Evolutionary conservation across 1,139 yeast species (phyloP), one percentile per base, ranked within the genome.

Genomic region (Geotrichum cucujoidarum): DNA sequence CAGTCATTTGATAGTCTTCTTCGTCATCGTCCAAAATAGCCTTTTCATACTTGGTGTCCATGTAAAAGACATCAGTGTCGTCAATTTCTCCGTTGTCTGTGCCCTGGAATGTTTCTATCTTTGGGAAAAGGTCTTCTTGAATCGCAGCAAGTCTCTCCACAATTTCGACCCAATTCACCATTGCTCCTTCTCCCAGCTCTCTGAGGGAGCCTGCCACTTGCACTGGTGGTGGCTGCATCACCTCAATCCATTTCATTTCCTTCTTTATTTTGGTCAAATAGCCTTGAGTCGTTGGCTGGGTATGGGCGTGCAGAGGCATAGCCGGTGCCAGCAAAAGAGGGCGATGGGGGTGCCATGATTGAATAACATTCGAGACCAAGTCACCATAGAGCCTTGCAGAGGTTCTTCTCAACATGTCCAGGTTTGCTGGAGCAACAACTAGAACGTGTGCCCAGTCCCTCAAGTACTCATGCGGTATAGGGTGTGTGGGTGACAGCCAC

Each of bases 121-220:
- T 86, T 0, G 95, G 95, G 37, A 96, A 96, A 47, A 88, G 68
- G 61, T 87, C 85, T 10, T 24, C 10, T n/a, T n/a, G n/a, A n/a
- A n/a, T n/a, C 64, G 82, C 72, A 2, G 87, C 95, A 53, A 87
- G 78, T 61, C 78, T 81, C 60, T 88, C 92, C 25, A 88, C 95
- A 57, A 90, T 83, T 66, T 89, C 96, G 66, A 87, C 86, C 77
- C 96, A 89, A 64, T 90, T 96, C 72, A 95, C 77, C 97, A 89
- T 89, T n/a, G 97, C 97, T 33, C 97, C 97, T 69, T 77, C 86
- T 30, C 96, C 97, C 53, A 90, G 89, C 60, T 89, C 97, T 51
- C 97, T 97, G 66, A 87, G 88, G 47, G 89, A 80, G 25, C 95
- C 95, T 51, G 86, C 85, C 7, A 90, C 95, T 64, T 90, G 90